Evolutionary conservation across 2,329 filamentous ascomycete genomes (phyloP).

Genomic region (Uncinocarpus reesii): DNA sequence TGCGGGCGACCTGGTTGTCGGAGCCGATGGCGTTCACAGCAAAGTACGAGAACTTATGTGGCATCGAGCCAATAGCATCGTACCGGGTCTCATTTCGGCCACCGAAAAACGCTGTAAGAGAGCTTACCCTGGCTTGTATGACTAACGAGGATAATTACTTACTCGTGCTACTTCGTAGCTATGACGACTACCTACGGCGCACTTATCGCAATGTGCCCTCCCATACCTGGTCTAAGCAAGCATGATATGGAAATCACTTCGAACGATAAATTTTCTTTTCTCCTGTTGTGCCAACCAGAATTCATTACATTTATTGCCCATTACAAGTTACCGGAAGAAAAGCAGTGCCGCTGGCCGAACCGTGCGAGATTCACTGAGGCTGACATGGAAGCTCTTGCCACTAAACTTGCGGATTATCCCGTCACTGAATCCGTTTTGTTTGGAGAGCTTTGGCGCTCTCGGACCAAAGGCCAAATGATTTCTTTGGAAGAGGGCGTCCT

Average conservation of each 20-base stretch:
- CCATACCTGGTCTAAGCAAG: neutral
- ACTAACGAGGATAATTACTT: neutral
- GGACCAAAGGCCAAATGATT: neutral
- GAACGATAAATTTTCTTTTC: conserved; percentile 1
- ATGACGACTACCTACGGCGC: conserved; percentile 1
- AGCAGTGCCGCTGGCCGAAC: conserved; percentile 2
- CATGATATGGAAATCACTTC: conserved; percentile 4
- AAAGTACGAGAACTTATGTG: conserved; percentile 29
- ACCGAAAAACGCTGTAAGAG: conserved; percentile 8
- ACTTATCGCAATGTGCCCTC: conserved; percentile 2
- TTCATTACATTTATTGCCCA: conserved; percentile 1
- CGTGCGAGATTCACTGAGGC: neutral
- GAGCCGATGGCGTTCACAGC: conserved; percentile 39
- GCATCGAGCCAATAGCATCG: conserved; percentile 17
- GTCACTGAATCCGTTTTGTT: neutral
- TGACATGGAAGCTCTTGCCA: neutral
- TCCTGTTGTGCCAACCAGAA: conserved; percentile 1
- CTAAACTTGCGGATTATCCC: neutral
- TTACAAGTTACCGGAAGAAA: neutral
- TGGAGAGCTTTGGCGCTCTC: conserved; percentile 6
- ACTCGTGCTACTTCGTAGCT: neutral
- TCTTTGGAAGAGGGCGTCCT: conserved; percentile 9
- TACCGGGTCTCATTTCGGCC: conserved; percentile 11
- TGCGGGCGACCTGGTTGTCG: conserved; percentile 32
- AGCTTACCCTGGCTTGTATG: neutral